Evolutionary conservation across 1,284 basidiomycete species (phyloP).

Genomic region (Rhodofomes roseus): DNA sequence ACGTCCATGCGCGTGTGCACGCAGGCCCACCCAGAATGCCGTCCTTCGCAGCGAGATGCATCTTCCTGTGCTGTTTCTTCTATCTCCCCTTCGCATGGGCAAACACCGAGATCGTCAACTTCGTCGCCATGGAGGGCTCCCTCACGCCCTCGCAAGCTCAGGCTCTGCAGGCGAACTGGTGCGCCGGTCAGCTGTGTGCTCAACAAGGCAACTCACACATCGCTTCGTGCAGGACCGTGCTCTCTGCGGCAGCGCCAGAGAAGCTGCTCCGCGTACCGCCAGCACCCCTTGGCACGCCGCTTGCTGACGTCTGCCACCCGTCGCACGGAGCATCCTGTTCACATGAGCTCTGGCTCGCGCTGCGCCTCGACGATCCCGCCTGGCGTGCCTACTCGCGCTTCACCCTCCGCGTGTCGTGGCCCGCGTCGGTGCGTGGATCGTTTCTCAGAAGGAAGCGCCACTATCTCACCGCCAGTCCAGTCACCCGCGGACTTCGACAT

Average conservation of each 20-base stretch:
- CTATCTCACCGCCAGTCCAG: constrained; percentile 14
- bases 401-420: constrained; percentile 62
- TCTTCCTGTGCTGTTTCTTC: background rate
- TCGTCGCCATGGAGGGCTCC: constrained; percentile 32
- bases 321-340: constrained; percentile 30
- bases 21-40: background rate
- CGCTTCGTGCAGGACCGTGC: constrained; percentile 25
- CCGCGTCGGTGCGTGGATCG: constrained; percentile 53
- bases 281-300: constrained; percentile 39
- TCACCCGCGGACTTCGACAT: constrained; percentile 28
- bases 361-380: constrained; percentile 43
- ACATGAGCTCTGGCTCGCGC: constrained; percentile 52
- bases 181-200: constrained; percentile 12
- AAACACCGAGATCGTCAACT: constrained; percentile 69
- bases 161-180: constrained; percentile 42
- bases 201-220: background rate
- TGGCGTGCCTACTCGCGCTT: constrained; percentile 49
- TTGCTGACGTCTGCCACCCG: constrained; percentile 20
- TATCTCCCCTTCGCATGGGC: constrained; percentile 25
- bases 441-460: background rate
- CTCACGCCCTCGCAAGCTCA: constrained; percentile 12
- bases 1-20: background rate
- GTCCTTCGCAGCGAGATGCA: background rate
- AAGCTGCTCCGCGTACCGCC: constrained; percentile 36
- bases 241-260: constrained; percentile 28